These are phyloP conservation scores for Blastobotrys mokoenaii DNA, from an alignment of 805 yeast genomes.

Conservation along the genomic window DNA sequence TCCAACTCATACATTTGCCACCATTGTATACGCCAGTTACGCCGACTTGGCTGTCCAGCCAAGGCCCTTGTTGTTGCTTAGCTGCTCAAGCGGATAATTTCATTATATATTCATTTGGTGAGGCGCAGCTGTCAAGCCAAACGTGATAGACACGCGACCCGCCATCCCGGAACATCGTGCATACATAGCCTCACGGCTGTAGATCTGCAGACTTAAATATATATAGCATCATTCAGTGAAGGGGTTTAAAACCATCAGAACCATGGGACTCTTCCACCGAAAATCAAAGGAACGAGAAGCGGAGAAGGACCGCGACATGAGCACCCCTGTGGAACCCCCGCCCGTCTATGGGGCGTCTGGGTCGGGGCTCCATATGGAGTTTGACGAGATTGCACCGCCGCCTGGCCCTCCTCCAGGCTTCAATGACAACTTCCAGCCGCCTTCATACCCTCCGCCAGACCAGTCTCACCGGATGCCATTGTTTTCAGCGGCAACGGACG, in stretches of 20 bases:
- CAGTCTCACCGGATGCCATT: constrained; percentile 6
- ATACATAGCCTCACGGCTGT: too few species aligned
- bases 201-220: too few species aligned
- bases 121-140: too few species aligned
- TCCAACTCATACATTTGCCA: too few species aligned
- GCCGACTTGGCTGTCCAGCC: too few species aligned
- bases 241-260: neutral
- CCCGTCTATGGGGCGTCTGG: neutral
- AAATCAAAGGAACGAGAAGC: neutral
- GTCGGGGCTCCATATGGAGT: neutral
- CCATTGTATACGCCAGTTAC: too few species aligned
- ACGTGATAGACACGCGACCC: too few species aligned
- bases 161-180: too few species aligned
- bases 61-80: too few species aligned
- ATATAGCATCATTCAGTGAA: too few species aligned
- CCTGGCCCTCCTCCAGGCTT: constrained; percentile 8
- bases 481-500: constrained; percentile 7
- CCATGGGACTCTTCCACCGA: neutral
- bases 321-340: neutral
- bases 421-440: constrained; percentile 5
- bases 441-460: constrained; percentile 9
- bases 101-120: too few species aligned
- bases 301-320: neutral
- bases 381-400: constrained; percentile 4
- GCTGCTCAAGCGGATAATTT: too few species aligned